Conservation (phyloP, 768 basidiomycete species). For the Termitomyces sp. region DNA sequence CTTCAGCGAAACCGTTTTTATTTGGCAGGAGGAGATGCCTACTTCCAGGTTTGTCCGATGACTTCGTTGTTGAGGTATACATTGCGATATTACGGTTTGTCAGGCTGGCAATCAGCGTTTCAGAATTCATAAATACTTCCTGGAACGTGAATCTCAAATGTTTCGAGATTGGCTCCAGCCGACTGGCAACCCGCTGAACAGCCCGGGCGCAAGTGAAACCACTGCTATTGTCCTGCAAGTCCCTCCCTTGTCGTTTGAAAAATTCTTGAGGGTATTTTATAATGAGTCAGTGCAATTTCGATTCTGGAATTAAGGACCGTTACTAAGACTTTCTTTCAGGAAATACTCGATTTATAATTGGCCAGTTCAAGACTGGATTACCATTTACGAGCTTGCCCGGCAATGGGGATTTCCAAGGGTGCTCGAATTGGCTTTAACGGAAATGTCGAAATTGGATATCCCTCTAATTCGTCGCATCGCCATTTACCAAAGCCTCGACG, state of each 20-base stretch:
- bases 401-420: slow-evolving; percentile 40
- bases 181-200: too few relatives aligned
- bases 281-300: slow-evolving; percentile 35
- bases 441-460: slow-evolving; percentile 4
- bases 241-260: slow-evolving; percentile 32
- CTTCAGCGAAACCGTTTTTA: slow-evolving; percentile 17
- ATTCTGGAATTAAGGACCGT: background rate
- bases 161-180: too few relatives aligned
- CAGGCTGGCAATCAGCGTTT: slow-evolving; percentile 54
- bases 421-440: slow-evolving; percentile 43
- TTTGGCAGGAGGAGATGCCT: slow-evolving; percentile 12
- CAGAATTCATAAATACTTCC: slow-evolving; percentile 54
- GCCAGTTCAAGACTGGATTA: slow-evolving; percentile 43
- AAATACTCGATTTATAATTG: slow-evolving; percentile 51
- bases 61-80: background rate
- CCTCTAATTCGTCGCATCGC: slow-evolving; percentile 22
- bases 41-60: slow-evolving; percentile 38
- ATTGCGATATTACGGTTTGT: background rate
- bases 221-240: too few relatives aligned
- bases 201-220: too few relatives aligned
- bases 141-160: slow-evolving; percentile 50
- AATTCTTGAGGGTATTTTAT: slow-evolving; percentile 50
- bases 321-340: slow-evolving; percentile 24
- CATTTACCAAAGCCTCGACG: slow-evolving; percentile 45
- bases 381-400: slow-evolving; percentile 46